Evolutionary conservation across 192 early-diverging fungal species (phyloP), one percentile per base, ranked within the genome.

Genomic region (Mortierella alpina): DNA sequence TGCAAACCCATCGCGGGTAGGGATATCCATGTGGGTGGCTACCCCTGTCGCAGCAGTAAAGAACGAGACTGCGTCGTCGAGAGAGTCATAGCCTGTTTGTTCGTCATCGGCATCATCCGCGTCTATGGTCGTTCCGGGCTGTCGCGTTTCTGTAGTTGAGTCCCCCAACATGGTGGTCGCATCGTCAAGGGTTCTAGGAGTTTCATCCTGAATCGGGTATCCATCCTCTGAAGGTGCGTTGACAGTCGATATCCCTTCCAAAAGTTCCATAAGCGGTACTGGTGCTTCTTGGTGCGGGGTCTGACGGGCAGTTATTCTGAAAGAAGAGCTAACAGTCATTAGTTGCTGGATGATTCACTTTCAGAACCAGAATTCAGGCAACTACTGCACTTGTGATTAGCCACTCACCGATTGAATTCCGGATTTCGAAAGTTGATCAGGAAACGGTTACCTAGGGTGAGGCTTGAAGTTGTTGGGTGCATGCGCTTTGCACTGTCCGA

Each of bases 21-120:
- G 77, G 15, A 70, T 80, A 14, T 80, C 77, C 7, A 55, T 49
- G 5, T 80, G 77, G 0, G 58, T 67, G 2, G 70, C 77, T 31
- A 72, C 22, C 2, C 70, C 77, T 52, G 77, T 80, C 4, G 65
- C 64, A 0, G 77, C 77, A n/a, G 77, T 80, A 41, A 80, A 72
- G 60, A 80, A 80, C 14, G 77, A 80, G 9, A 65, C 77, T 14
- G 77, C 77, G 20, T 80, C 77, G 55, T 80, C 77, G 40, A 80
- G 48, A 6, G 77, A 80, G 52, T 80, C 77, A 54, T 80, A 80
- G 14, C 77, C 77, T 9, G 77, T 80, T 41, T 80, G 70, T 45
- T 80, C 77, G 41, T 80, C 77, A 22, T 80, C 77, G 7, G 77
- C 77, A 56, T 80, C 77, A 7, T 80, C 77, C 0, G 74, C 74